These are phyloP conservation scores for Microascus cirrosus DNA, from an alignment of 2,329 filamentous ascomycete species.

Conservation along the genomic window DNA sequence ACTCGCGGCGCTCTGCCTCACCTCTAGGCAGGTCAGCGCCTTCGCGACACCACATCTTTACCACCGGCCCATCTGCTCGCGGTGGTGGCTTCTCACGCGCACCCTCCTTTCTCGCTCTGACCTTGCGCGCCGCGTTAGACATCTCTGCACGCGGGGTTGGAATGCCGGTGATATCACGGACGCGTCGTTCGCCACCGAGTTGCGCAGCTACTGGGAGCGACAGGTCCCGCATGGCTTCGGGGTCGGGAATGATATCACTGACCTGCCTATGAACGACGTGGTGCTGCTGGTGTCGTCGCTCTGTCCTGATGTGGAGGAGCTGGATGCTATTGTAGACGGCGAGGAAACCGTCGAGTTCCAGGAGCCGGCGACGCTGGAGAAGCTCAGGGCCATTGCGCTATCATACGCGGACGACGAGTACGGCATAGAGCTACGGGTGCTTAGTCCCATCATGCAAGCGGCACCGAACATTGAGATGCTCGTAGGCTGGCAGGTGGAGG, in stretches of 20 bases:
- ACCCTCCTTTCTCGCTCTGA: not conserved
- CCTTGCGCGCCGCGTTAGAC: not conserved
- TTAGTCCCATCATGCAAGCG: not conserved
- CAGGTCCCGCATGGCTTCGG: not conserved
- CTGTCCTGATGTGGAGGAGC: not conserved
- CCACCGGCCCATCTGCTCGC: not conserved
- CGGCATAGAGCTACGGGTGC: not conserved
- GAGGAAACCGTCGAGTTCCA: not conserved
- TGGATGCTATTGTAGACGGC: not conserved
- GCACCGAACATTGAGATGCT: not conserved
- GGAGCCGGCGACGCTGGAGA: not conserved
- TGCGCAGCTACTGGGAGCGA: not conserved
- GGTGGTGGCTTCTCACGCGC: constrained; percentile 1
- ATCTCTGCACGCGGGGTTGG: not conserved
- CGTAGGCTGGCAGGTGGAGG: not conserved
- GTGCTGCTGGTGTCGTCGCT: not conserved
- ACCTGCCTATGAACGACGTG: not conserved
- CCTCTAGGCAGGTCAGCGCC: not conserved
- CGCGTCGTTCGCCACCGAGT: not conserved
- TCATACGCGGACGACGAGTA: not conserved
- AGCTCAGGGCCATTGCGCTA: not conserved
- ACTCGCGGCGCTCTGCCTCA: not conserved
- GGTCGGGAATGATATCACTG: not conserved
- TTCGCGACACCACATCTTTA: constrained; percentile 1
- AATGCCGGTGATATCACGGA: not conserved